Base-by-base conservation (phyloP, 352 stramenopile species). In the Phytophthora europaea region DNA sequence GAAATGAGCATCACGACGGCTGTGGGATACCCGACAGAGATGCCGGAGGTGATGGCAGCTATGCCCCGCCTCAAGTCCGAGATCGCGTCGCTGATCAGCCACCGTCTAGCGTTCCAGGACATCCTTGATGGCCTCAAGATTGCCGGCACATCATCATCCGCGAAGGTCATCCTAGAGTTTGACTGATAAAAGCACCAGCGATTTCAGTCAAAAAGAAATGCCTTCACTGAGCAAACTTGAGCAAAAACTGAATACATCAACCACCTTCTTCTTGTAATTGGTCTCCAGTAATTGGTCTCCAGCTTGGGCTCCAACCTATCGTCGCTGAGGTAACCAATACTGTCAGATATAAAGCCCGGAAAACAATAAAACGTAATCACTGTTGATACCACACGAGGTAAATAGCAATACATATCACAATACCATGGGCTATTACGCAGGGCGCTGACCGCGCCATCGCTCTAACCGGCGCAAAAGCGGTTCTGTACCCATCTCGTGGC, bases 1-100 rank as follows among this genome's bases (percentile, higher is more conserved):
- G 70, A 76, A 34, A 76, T 76, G 70, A 76, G 64, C 40, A 76
- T 76, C 53, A 76, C 70, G 18, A 76, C 58, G 22, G 70, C 57
- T 18, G 57, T 72, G 20, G 70, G 70, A 0, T 76, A 76, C 34
- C 70, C 70, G n/a, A 77, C 65, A 2, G 70, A 77, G 53, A 77
- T 73, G 65, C 28, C 70, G 22, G 64, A 73, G 15, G 64, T 73
- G 43, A 70, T 73, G 64, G 58, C 22, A 23, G 64, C 70, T 38
- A 77, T 73, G 70, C 70, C 70, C 20, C 64, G 64, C 18, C 64
- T 77, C 6, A 54, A 73, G 22, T 10, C 65, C 15, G 53, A 77
- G 28, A 77, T 77, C 15, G 40, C 43, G 18, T 77, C 70, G 26
- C 22, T 77, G 43, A 69, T 77, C 36, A 77, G 70, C 64, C 70